Percentiles rank a stretch among this genome's conserved stretches.
Conservation (phyloP, 2,329 filamentous ascomycete species). For the Fusarium sp. region DNA sequence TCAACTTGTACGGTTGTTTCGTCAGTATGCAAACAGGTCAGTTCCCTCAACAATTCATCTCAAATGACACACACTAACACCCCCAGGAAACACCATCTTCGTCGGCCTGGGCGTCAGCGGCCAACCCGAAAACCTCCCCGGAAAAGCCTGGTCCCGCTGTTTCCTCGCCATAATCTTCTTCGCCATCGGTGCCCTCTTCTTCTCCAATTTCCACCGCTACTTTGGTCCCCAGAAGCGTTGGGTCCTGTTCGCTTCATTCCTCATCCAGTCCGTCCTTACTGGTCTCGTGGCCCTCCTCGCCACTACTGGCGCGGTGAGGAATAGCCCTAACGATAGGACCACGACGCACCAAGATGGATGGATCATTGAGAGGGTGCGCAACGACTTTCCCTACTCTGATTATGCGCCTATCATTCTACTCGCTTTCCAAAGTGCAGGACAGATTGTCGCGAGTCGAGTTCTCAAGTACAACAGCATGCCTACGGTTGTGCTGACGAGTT, state of each 20-base stretch:
- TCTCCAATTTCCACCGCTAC: conserved; percentile 41
- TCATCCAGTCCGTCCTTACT: conserved; percentile 36
- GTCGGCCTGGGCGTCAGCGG: conserved; percentile 41
- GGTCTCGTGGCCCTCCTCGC: conserved; percentile 40
- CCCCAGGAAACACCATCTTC: conserved; percentile 42
- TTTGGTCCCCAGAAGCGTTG: conserved; percentile 43
- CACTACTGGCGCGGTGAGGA: conserved; percentile 37
- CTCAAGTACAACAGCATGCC: conserved; percentile 44
- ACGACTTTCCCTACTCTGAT: conserved; percentile 39
- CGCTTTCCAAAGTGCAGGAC: conserved; percentile 41
- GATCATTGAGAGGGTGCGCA: conserved; percentile 36
- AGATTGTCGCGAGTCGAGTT: conserved; percentile 41
- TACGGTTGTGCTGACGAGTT: conserved; percentile 40
- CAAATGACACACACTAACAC: neutral
- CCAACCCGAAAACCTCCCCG: conserved; percentile 40
- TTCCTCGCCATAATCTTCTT: conserved; percentile 42
- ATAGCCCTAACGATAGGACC: conserved; percentile 29
- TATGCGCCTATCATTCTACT: conserved; percentile 40
- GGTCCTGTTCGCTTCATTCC: conserved; percentile 38
- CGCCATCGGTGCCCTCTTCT: conserved; percentile 40
- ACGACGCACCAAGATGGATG: conserved; percentile 28
- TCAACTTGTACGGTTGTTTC: conserved; percentile 44
- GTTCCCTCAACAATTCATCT: neutral
- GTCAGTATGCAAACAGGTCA: conserved; percentile 45
- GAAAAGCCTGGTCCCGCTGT: conserved; percentile 43